A percentile compares a stretch with the other conserved stretches of the same genome.
phyloP scores from a whole-genome alignment of 2,329 filamentous ascomycete genomes.

The Ophiosphaerella korrae region DNA sequence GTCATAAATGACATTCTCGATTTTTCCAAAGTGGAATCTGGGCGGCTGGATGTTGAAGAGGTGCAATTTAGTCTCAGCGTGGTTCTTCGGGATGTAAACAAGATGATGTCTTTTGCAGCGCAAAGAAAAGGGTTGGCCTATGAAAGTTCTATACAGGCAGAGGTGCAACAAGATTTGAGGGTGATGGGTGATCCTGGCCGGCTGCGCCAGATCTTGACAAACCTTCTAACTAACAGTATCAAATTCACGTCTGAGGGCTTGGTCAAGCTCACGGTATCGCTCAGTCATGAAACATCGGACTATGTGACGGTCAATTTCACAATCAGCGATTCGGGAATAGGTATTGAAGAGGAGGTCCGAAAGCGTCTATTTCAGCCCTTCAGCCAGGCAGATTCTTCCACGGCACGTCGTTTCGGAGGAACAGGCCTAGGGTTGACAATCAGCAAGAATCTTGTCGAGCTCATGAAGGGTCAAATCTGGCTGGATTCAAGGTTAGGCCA shows the following conservation, averaged over 20 bases:
- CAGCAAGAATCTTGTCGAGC: conserved; percentile 74
- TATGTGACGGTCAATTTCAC: conserved; percentile 71
- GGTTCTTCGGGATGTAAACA: conserved; percentile 77
- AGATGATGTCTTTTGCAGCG: conserved; percentile 87
- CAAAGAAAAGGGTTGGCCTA: conserved; percentile 79
- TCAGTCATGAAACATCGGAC: conserved; percentile 67
- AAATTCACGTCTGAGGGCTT: conserved; percentile 48
- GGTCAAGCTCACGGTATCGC: conserved; percentile 65
- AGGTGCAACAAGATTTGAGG: conserved; percentile 70
- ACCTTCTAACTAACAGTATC: conserved; percentile 66
- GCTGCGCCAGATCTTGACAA: conserved; percentile 81
- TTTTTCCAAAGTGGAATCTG: conserved; percentile 85
- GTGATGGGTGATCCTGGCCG: conserved; percentile 87
- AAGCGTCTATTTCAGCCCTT: conserved; percentile 79
- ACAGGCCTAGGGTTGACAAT: conserved; percentile 80
- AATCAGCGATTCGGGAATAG: conserved; percentile 79
- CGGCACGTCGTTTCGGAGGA: conserved; percentile 77
- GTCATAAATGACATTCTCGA: conserved; percentile 91
- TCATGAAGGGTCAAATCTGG: conserved; percentile 78
- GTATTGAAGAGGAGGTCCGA: conserved; percentile 77
- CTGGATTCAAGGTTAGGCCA: conserved; percentile 69
- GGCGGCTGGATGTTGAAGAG: conserved; percentile 76
- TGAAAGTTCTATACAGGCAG: conserved; percentile 65
- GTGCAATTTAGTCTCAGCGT: conserved; percentile 78
- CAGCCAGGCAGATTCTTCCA: conserved; percentile 80